A percentile compares a stretch with the other conserved stretches of the same genome.
phyloP scores from a whole-genome alignment of 176 grass and related monocot species.

The Phragmites australis region DNA sequence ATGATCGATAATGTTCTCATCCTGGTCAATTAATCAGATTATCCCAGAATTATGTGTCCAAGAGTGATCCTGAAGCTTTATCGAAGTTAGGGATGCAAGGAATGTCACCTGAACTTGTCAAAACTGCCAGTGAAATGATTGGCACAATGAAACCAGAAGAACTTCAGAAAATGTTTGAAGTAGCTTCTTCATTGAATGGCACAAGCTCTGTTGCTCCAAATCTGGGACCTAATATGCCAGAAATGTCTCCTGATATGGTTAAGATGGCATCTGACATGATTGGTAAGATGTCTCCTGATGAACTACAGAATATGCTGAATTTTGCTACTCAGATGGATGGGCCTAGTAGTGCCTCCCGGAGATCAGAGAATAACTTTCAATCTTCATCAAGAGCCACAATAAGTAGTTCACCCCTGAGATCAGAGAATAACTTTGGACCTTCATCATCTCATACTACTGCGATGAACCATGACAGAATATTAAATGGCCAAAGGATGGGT shows the following conservation, averaged over 20 bases:
- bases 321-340: conserved; percentile 69
- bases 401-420: conserved; percentile 20
- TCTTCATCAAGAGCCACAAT: conserved; percentile 39
- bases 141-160: conserved; percentile 90
- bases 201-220: conserved; percentile 51
- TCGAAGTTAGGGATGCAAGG: conserved; percentile 62
- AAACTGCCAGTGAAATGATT: conserved; percentile 79
- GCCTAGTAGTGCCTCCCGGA: conserved; percentile 32
- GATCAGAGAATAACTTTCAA: conserved; percentile 37
- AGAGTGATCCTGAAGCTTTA: conserved; percentile 43
- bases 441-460: conserved; percentile 30
- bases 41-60: conserved; percentile 65
- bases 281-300: conserved; percentile 84
- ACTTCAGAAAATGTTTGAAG: conserved; percentile 87
- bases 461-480: conserved; percentile 30
- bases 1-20: conserved; percentile 21
- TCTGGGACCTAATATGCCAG: conserved; percentile 69
- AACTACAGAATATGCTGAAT: conserved; percentile 78
- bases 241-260: conserved; percentile 89
- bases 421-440: conserved; percentile 5
- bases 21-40: conserved; percentile 49
- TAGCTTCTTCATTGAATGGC: conserved; percentile 70
- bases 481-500: conserved; percentile 44
- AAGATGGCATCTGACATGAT: conserved; percentile 88
- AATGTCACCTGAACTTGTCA: conserved; percentile 86